Percentiles rank a stretch among this genome's conserved stretches.
Evolutionary conservation across 257 asterid species (phyloP).

Genomic region (Solanum rostratum): DNA sequence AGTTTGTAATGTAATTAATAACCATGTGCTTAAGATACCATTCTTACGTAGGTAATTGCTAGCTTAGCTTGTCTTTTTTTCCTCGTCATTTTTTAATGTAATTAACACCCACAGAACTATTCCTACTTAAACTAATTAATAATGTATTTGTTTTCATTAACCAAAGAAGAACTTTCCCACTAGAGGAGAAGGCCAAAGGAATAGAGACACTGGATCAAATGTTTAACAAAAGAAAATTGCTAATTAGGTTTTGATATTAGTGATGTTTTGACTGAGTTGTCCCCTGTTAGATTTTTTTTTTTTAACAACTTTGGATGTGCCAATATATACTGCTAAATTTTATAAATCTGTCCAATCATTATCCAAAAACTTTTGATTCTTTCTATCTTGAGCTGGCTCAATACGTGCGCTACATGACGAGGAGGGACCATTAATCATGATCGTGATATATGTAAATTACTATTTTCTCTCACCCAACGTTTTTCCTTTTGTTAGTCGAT

Average conservation of each 20-base stretch:
- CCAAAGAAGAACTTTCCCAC: constrained; percentile 8
- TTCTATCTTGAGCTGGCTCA: neutral
- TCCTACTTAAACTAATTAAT: neutral
- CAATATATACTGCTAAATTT: neutral
- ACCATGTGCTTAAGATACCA: constrained; percentile 44
- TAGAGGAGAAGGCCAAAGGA: constrained; percentile 33
- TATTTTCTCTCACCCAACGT: no score
- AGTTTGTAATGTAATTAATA: neutral
- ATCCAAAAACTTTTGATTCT: neutral
- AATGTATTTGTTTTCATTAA: neutral
- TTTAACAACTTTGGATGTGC: neutral
- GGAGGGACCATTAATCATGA: neutral
- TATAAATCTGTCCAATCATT: constrained; percentile 26
- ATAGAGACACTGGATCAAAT: constrained; percentile 31
- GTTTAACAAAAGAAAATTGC: constrained; percentile 3
- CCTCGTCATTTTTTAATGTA: neutral
- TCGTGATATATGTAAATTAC: neutral
- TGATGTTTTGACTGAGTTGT: constrained; percentile 7
- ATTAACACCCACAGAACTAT: neutral
- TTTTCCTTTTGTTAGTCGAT: fast-evolving
- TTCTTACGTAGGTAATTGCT: neutral
- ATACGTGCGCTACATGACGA: neutral
- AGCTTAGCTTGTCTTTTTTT: neutral
- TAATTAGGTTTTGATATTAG: constrained; percentile 9
- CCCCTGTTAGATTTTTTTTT: neutral